These are phyloP conservation scores for Ceratobasidium sp. DNA, from an alignment of 1,284 basidiomycete species.

Conservation along the genomic window DNA sequence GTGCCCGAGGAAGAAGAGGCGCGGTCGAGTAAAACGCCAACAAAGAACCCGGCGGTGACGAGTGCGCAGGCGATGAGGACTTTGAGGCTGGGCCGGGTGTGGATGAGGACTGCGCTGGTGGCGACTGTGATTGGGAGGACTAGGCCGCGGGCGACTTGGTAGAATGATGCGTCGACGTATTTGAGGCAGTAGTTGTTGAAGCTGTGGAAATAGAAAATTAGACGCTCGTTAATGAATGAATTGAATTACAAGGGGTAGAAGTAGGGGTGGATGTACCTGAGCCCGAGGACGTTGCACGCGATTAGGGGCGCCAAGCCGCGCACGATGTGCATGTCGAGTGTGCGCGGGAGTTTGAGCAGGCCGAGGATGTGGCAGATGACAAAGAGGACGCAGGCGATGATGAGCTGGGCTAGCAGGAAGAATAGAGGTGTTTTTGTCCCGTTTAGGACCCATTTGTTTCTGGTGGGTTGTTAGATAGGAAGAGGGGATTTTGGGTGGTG, in stretches of 20 bases:
- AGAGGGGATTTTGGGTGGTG: conserved; percentile 45
- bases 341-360: conserved; percentile 69
- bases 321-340: conserved; percentile 69
- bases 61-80: conserved; percentile 77
- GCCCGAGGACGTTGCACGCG: conserved; percentile 78
- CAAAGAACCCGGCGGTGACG: conserved; percentile 85
- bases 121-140: conserved; percentile 87
- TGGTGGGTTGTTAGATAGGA: conserved; percentile 54
- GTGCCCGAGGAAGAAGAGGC: conserved; percentile 61
- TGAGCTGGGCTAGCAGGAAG: conserved; percentile 82
- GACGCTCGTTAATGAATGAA: not conserved
- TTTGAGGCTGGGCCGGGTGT: conserved; percentile 74
- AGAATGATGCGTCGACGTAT: conserved; percentile 92
- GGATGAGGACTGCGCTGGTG: conserved; percentile 78
- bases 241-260: not conserved
- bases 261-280: conserved; percentile 67
- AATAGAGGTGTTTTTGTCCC: conserved; percentile 78
- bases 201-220: conserved; percentile 58
- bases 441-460: conserved; percentile 84
- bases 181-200: conserved; percentile 91
- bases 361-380: conserved; percentile 71
- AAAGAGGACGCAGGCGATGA: conserved; percentile 84
- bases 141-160: conserved; percentile 89
- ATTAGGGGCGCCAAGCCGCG: conserved; percentile 81
- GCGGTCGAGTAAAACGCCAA: conserved; percentile 82